Percentiles rank a stretch among this genome's conserved stretches.
Conservation (phyloP, 768 basidiomycete species). For the Amylocystis lapponica region DNA sequence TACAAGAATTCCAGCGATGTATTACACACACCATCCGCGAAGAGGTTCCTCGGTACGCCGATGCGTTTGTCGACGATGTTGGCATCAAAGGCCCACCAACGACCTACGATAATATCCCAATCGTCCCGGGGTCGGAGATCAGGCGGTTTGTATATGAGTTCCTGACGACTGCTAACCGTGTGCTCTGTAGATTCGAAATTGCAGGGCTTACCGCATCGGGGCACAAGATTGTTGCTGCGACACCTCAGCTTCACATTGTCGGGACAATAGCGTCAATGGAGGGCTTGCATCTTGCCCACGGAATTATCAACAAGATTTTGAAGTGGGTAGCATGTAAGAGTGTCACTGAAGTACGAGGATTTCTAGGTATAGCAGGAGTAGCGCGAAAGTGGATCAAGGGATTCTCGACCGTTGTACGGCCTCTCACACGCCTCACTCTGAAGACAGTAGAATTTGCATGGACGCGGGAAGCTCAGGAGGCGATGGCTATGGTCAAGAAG, state of each 20-base stretch:
- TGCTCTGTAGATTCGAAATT: slow-evolving; percentile 17
- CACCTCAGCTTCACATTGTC: slow-evolving; percentile 20
- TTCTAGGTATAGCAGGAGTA: slow-evolving; percentile 16
- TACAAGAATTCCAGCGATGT: slow-evolving; percentile 9
- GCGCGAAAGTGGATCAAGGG: slow-evolving; percentile 11
- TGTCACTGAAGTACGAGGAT: slow-evolving; percentile 13
- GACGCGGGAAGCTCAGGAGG: neutral
- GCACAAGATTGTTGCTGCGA: slow-evolving; percentile 20
- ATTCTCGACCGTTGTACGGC: slow-evolving; percentile 8
- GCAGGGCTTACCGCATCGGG: slow-evolving; percentile 31
- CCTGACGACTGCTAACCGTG: slow-evolving; percentile 14
- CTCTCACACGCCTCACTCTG: slow-evolving; percentile 8
- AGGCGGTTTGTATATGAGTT: slow-evolving; percentile 26
- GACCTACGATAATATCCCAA: slow-evolving; percentile 11
- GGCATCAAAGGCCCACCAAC: slow-evolving; percentile 13
- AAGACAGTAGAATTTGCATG: slow-evolving; percentile 9
- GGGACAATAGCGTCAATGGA: slow-evolving; percentile 23
- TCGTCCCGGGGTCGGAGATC: slow-evolving; percentile 19
- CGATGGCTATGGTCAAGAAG: slow-evolving; percentile 8
- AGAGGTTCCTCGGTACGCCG: slow-evolving; percentile 2
- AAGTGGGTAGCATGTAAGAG: slow-evolving; percentile 16
- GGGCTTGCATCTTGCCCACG: slow-evolving; percentile 25
- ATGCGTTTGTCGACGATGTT: slow-evolving; percentile 21
- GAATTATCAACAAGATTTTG: slow-evolving; percentile 19
- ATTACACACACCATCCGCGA: too few relatives aligned